phyloP scores from a whole-genome alignment of 768 basidiomycete species.

The Suillus americanus region DNA sequence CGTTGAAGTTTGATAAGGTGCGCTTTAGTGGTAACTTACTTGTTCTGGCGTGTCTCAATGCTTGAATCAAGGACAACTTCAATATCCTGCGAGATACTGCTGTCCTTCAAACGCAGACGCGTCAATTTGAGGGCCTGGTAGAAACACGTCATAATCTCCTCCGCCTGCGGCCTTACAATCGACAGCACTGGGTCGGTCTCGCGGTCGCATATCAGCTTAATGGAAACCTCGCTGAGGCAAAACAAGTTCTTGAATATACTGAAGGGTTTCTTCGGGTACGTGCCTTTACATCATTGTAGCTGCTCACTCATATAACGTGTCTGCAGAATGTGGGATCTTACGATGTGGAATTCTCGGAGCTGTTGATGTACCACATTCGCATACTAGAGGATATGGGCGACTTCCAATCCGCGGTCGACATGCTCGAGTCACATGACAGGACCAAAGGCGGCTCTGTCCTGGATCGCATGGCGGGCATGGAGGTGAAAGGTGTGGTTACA shows the following conservation, averaged over 20 bases:
- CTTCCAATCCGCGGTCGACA: conserved; percentile 52
- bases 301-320: neutral
- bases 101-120: conserved; percentile 83
- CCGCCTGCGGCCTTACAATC: conserved; percentile 73
- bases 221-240: conserved; percentile 69
- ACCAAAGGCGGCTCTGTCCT: conserved; percentile 66
- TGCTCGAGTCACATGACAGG: conserved; percentile 54
- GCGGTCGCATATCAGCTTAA: conserved; percentile 88
- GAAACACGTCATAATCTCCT: conserved; percentile 84
- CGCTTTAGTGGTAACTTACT: conserved; percentile 19
- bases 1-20: conserved; percentile 87
- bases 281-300: neutral
- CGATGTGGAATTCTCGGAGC: conserved; percentile 84
- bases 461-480: conserved; percentile 68
- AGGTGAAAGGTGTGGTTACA: conserved; percentile 55
- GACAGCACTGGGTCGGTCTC: conserved; percentile 87
- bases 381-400: conserved; percentile 75
- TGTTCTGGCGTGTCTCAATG: conserved; percentile 7
- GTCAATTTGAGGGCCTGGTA: conserved; percentile 74
- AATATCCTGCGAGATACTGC: conserved; percentile 92
- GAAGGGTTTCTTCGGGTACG: conserved; percentile 67
- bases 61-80: conserved; percentile 72
- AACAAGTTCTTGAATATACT: conserved; percentile 72
- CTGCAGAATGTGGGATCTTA: conserved; percentile 70
- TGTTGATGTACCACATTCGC: conserved; percentile 72